A percentile compares a stretch with the other conserved stretches of the same genome.
phyloP scores from a whole-genome alignment of 2,329 filamentous ascomycete genomes.

The Nigrospora osmanthi region DNA sequence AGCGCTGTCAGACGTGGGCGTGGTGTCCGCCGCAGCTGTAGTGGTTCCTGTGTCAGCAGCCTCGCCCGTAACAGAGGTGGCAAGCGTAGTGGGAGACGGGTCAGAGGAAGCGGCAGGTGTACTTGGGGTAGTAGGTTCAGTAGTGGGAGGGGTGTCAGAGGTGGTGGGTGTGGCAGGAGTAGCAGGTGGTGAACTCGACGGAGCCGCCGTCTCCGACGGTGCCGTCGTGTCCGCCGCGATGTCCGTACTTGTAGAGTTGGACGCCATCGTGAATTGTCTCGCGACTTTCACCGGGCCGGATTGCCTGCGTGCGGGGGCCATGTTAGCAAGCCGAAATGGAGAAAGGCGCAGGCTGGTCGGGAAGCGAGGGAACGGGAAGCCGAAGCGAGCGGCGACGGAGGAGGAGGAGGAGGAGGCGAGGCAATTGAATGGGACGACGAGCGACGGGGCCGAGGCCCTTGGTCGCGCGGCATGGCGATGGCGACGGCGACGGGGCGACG shows the following conservation, averaged over 20 bases:
- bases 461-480: background rate
- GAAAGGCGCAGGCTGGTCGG: background rate
- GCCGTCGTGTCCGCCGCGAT: constrained; percentile 3
- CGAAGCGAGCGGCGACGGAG: no score
- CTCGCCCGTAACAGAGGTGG: background rate
- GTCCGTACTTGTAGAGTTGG: constrained; percentile 7
- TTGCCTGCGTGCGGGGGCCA: constrained; percentile 4
- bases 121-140: background rate
- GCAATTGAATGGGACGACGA: no score
- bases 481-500: background rate
- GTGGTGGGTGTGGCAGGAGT: background rate
- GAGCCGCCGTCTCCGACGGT: background rate
- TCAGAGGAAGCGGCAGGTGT: background rate
- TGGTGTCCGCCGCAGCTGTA: background rate
- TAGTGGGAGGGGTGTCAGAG: background rate
- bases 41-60: constrained; percentile 1
- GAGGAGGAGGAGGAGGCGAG: no score
- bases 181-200: constrained; percentile 3
- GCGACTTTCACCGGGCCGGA: constrained; percentile 4
- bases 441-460: no score
- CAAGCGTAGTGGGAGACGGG: constrained; percentile 2
- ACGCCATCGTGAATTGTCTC: constrained; percentile 8
- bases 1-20: background rate
- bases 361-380: background rate
- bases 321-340: constrained; percentile 1